These are phyloP conservation scores for Aegilops tauschii DNA, from an alignment of 176 grass and related monocot species.

Conservation along the genomic window DNA sequence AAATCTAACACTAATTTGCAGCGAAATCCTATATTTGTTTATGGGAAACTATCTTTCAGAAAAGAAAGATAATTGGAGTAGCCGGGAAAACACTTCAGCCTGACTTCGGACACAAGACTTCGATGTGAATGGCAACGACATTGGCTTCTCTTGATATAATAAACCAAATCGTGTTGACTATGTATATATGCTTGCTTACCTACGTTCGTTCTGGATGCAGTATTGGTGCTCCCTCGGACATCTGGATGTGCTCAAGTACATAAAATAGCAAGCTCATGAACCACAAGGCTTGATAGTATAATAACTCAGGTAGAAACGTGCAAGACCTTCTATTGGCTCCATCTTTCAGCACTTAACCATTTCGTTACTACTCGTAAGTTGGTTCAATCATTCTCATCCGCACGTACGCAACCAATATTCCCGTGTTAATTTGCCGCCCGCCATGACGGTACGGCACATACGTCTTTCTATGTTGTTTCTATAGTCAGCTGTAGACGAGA, in stretches of 20 bases:
- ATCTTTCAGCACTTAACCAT: not conserved
- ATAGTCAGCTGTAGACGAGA: too few species aligned
- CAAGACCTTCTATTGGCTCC: conserved; percentile 3
- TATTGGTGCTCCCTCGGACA: conserved; percentile 27
- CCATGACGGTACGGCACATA: too few species aligned
- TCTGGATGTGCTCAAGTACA: conserved; percentile 2
- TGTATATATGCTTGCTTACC: not conserved
- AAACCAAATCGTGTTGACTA: not conserved
- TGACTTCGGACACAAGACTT: conserved; percentile 8
- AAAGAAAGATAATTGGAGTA: not conserved
- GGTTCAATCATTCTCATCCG: too few species aligned
- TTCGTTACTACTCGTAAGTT: too few species aligned
- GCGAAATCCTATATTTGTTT: too few species aligned
- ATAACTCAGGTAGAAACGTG: conserved; percentile 27
- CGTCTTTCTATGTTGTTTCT: too few species aligned
- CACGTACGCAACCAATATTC: too few species aligned
- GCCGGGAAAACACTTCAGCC: too few species aligned
- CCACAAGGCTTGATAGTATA: conserved; percentile 19
- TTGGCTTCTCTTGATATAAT: not conserved
- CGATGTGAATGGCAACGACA: not conserved
- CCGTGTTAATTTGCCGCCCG: too few species aligned
- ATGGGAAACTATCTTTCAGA: too few species aligned
- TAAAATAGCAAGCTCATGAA: conserved; percentile 20
- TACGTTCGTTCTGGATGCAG: not conserved
- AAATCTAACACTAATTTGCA: too few species aligned